phyloP scores from a whole-genome alignment of 2,329 filamentous ascomycete genomes.

The Colletotrichum tabaci region DNA sequence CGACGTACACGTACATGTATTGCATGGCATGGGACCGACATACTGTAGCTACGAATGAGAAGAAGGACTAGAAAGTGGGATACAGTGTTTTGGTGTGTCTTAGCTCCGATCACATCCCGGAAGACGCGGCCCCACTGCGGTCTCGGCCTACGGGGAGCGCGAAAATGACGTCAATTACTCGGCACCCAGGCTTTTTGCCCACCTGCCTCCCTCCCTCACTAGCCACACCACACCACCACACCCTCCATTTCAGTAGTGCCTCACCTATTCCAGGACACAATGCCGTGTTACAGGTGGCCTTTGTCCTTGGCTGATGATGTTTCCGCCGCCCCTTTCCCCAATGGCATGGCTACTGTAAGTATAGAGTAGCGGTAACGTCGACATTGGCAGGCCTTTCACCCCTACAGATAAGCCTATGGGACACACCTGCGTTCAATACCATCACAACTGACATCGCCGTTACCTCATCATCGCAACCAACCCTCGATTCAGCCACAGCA shows the following conservation, averaged over 20 bases:
- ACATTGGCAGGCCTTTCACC: not conserved
- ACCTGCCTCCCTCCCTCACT: not conserved
- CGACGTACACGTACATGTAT: no score
- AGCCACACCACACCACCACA: not conserved
- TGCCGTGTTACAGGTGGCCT: not conserved
- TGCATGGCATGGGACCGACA: no score
- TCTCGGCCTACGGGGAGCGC: slow-evolving; percentile 4
- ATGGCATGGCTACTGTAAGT: not conserved
- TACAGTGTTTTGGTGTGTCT: no score
- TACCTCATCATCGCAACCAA: not conserved
- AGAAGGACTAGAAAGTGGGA: no score
- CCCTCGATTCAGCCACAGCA: not conserved
- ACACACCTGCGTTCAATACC: not conserved
- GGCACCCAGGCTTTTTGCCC: not conserved
- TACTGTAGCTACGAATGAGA: no score
- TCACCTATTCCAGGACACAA: not conserved
- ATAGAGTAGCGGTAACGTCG: no score
- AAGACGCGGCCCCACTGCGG: slow-evolving; percentile 25
- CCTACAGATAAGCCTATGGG: not conserved
- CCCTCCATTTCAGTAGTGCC: not conserved
- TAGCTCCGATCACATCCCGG: slow-evolving; percentile 11
- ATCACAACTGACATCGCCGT: not conserved
- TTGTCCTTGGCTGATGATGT: slow-evolving; percentile 3
- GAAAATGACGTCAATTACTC: slow-evolving; percentile 34
- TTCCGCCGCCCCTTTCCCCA: not conserved